Evolutionary conservation across 257 asterid species (phyloP), one percentile per base, ranked within the genome.

Genomic region (Osmanthus fragrans): DNA sequence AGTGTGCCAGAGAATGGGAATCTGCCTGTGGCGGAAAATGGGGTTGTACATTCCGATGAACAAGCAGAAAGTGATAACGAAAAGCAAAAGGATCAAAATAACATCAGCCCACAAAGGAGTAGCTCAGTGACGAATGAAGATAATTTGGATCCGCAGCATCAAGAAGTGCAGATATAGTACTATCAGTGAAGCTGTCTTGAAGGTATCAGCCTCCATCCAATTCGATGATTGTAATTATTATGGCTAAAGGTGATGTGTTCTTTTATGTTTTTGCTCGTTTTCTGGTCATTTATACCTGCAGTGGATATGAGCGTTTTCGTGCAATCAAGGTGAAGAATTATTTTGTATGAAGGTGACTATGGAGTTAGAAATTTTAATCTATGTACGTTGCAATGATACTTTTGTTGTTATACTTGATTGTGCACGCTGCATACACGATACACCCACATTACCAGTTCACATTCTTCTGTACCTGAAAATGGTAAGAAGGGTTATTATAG

Each of bases 1-100:
- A 83, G 56, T 60, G 76, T 74, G 71, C 73, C 92, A 23, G 93
- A 89, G 78, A 94, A 92, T 5, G 97, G 98, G n/a, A 81, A 76
- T 71, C 32, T n/a, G 69, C 88, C 90, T 47, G 60, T 65, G 30
- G 83, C 74, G 56, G 96, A 90, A 80, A 90, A 90, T 25, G 97
- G 96, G 33, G 87, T 36, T 30, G 66, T 36, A 25, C 86, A 84
- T 33, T 56, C 63, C 54, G 76, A 79, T 63, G 94, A 87, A 69
- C 86, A 87, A 70, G 81, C 88, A 0, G 82, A 78, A 11, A 87
- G 92, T 75, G 88, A 76, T 10, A 72, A 73, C 70, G 23, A 73
- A 32, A 90, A 82, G 49, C 91, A 84, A 74, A 79, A 80, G 51
- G 90, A 87, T 76, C 84, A 56, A 77, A 71, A 70, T 36, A 39